Evolutionary conservation across 1,139 yeast species (phyloP).

Genomic region (Casaregolazyma lundiana): DNA sequence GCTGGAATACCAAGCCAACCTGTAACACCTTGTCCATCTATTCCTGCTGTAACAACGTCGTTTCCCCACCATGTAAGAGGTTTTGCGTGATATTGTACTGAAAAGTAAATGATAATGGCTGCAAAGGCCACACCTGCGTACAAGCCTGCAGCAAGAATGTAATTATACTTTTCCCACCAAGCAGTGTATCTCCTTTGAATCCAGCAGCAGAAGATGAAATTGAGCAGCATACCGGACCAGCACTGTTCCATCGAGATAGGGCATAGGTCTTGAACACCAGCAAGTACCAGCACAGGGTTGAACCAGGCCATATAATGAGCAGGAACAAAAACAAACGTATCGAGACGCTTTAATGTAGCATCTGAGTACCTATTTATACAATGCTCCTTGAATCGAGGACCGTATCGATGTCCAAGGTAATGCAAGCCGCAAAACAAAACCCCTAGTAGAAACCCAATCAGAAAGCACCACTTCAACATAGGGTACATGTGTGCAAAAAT

Average conservation of each 20-base stretch:
- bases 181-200: constrained; percentile 45
- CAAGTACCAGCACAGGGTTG: constrained; percentile 50
- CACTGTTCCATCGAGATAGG: constrained; percentile 53
- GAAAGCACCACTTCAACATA: constrained; percentile 41
- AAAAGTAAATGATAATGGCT: constrained; percentile 46
- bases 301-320: constrained; percentile 34
- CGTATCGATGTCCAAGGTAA: constrained; percentile 28
- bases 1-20: constrained; percentile 32
- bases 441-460: constrained; percentile 40
- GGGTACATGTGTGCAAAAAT: constrained; percentile 45
- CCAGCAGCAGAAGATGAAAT: constrained; percentile 48
- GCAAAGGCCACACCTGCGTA: constrained; percentile 46
- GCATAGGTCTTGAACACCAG: constrained; percentile 36
- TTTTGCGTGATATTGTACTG: constrained; percentile 41
- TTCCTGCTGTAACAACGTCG: constrained; percentile 11
- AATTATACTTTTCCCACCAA: constrained; percentile 47
- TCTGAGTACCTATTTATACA: neutral
- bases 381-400: constrained; percentile 24
- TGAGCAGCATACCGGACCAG: constrained; percentile 45
- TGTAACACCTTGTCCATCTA: constrained; percentile 38
- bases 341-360: constrained; percentile 12
- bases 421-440: constrained; percentile 15
- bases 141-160: constrained; percentile 49
- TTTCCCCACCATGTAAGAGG: constrained; percentile 26
- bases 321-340: constrained; percentile 30